A percentile compares a stretch with the other conserved stretches of the same genome.
phyloP scores from a whole-genome alignment of 495 filamentous ascomycete species.

The Xylaria flabelliformis region DNA sequence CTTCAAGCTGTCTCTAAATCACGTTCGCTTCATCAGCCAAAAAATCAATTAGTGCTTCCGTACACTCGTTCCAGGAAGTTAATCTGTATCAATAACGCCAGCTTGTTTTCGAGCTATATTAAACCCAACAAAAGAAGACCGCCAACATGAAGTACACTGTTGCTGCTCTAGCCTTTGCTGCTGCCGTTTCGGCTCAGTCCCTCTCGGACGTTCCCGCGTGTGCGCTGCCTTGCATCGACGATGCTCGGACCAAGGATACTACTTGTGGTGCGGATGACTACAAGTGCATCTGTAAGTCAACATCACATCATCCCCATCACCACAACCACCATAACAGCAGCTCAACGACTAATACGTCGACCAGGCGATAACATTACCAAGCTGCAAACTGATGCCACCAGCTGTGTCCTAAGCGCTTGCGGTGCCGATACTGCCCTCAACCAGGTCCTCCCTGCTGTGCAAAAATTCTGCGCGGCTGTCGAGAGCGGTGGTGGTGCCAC shows the following conservation, averaged over 20 bases:
- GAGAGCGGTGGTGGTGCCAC: constrained; percentile 27
- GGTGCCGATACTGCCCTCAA: constrained; percentile 43
- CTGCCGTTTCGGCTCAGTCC: constrained; percentile 43
- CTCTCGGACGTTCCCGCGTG: constrained; percentile 46
- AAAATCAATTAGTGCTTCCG: background rate
- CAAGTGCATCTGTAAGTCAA: constrained; percentile 47
- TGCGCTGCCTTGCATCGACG: constrained; percentile 46
- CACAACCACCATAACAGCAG: background rate
- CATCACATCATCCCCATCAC: background rate
- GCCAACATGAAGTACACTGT: constrained; percentile 49
- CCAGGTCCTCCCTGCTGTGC: constrained; percentile 48
- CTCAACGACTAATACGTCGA: constrained; percentile 14
- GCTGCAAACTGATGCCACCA: constrained; percentile 42
- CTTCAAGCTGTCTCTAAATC: constrained; percentile 4
- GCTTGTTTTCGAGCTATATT: background rate
- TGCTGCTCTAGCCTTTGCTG: constrained; percentile 38
- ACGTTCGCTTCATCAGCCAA: constrained; percentile 20
- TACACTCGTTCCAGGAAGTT: constrained; percentile 19
- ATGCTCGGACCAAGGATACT: constrained; percentile 38
- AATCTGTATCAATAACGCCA: background rate
- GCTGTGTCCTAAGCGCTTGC: constrained; percentile 47
- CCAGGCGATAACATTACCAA: constrained; percentile 40
- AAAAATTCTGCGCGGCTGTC: constrained; percentile 43
- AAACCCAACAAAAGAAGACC: background rate
- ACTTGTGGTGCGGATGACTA: constrained; percentile 44